phyloP scores from a whole-genome alignment of 2,329 filamentous ascomycete species.

The Pseudopyrenochaeta lycopersici region DNA sequence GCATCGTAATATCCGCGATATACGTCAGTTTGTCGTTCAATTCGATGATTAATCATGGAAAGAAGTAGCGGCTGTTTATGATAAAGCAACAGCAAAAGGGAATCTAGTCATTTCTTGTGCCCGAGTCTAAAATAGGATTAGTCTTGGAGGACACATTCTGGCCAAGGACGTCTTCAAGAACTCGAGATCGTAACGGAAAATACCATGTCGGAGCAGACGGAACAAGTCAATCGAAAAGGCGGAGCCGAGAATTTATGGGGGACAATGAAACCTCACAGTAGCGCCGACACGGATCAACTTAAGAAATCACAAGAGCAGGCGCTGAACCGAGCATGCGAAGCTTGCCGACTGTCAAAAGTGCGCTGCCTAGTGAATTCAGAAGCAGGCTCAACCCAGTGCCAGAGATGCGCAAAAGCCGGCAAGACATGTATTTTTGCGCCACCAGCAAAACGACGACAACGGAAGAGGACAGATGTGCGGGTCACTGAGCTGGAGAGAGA shows the following conservation, averaged over 20 bases:
- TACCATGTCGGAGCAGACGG: slow-evolving; percentile 19
- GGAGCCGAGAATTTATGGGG: slow-evolving; percentile 13
- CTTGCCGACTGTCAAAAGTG: slow-evolving; percentile 47
- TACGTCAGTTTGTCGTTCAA: background rate
- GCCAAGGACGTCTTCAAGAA: background rate
- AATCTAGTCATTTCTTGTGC: background rate
- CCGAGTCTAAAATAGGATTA: background rate
- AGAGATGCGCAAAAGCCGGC: slow-evolving; percentile 47
- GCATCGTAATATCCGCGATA: too few relatives aligned
- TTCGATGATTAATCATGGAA: slow-evolving; percentile 8
- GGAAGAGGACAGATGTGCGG: slow-evolving; percentile 48
- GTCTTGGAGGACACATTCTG: background rate
- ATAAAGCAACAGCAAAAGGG: background rate
- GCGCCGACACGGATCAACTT: slow-evolving; percentile 20
- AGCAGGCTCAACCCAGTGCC: slow-evolving; percentile 38
- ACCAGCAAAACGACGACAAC: slow-evolving; percentile 46
- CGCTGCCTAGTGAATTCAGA: slow-evolving; percentile 42
- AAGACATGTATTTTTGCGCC: slow-evolving; percentile 45
- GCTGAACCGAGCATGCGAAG: slow-evolving; percentile 47
- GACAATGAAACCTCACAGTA: slow-evolving; percentile 19
- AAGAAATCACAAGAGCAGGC: slow-evolving; percentile 39
- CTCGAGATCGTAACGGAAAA: background rate
- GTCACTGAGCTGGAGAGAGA: slow-evolving; percentile 49
- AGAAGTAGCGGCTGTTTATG: background rate
- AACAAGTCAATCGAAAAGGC: slow-evolving; percentile 11